Percentiles rank a stretch among this genome's conserved stretches.
Conservation (phyloP, 345 rosid genomes). For the Pugionium cornutum region DNA sequence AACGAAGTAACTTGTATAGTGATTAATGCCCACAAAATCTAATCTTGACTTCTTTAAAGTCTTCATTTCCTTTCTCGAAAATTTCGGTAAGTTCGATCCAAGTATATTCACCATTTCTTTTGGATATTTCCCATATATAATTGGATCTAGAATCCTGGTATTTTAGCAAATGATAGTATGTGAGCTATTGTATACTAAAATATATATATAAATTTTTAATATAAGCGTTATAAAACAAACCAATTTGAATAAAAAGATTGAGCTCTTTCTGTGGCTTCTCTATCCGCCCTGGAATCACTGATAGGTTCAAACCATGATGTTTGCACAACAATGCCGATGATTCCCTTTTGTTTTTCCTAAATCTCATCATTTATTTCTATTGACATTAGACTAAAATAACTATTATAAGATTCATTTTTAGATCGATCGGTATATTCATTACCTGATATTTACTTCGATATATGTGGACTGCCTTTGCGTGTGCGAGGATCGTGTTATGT, state of each 20-base stretch:
- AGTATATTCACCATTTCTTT: conserved; percentile 52
- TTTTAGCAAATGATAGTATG: not conserved
- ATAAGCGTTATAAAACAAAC: conserved; percentile 36
- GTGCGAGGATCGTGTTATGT: conserved; percentile 60
- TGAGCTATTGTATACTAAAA: too few relatives aligned
- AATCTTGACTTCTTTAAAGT: conserved; percentile 41
- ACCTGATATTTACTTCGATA: conserved; percentile 67
- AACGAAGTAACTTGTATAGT: conserved; percentile 57
- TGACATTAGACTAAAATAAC: not conserved
- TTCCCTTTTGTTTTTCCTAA: conserved; percentile 55
- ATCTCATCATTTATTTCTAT: not conserved
- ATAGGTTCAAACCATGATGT: conserved; percentile 66
- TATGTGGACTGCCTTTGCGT: conserved; percentile 52
- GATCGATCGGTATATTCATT: not conserved
- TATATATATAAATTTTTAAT: too few relatives aligned
- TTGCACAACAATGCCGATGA: conserved; percentile 62
- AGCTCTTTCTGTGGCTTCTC: conserved; percentile 65
- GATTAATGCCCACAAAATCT: conserved; percentile 69
- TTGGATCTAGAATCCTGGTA: conserved; percentile 65
- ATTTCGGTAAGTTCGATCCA: conserved; percentile 50
- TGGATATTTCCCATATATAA: conserved; percentile 60
- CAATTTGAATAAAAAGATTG: conserved; percentile 61
- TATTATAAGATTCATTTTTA: not conserved
- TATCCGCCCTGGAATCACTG: conserved; percentile 54
- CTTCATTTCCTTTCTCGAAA: conserved; percentile 48